Percentiles rank a stretch among this genome's conserved stretches.
Conservation (phyloP, 805 yeast species). For the Starmerella vaccinii region DNA sequence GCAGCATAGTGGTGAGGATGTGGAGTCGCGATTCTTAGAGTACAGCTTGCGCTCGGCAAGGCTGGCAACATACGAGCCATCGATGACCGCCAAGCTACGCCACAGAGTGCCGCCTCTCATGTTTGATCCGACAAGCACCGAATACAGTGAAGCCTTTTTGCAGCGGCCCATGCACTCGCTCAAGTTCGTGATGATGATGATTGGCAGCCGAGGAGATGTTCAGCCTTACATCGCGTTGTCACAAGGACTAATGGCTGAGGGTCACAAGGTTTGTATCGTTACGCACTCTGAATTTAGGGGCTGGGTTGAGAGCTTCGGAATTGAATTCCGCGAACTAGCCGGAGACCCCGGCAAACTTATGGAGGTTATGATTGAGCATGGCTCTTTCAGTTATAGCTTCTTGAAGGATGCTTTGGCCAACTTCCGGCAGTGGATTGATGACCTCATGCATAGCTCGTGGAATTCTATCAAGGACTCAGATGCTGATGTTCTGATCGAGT, state of each 20-base stretch:
- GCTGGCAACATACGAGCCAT: constrained; percentile 22
- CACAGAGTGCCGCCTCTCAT: constrained; percentile 24
- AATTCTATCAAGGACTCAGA: constrained; percentile 59
- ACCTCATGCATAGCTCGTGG: constrained; percentile 68
- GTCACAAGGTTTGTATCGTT: constrained; percentile 75
- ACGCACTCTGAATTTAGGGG: constrained; percentile 72
- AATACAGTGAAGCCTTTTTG: constrained; percentile 19
- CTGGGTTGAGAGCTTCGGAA: constrained; percentile 60
- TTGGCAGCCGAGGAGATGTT: constrained; percentile 94
- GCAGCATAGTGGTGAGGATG: background rate
- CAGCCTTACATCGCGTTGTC: constrained; percentile 93
- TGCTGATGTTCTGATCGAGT: constrained; percentile 75
- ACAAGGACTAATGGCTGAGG: constrained; percentile 64
- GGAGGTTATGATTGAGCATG: constrained; percentile 87
- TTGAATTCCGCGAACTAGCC: constrained; percentile 65
- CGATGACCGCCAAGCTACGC: constrained; percentile 8
- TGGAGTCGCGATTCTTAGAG: constrained; percentile 14
- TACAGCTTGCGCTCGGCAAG: constrained; percentile 23
- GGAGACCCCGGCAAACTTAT: constrained; percentile 89
- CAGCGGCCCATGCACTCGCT: constrained; percentile 46
- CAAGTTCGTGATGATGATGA: constrained; percentile 63
- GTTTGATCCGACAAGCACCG: constrained; percentile 22
- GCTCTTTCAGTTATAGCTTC: constrained; percentile 72
- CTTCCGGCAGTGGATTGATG: constrained; percentile 75
- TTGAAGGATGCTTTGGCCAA: constrained; percentile 70